Evolutionary conservation across 2,329 filamentous ascomycete species (phyloP).

Genomic region (Aspergillus sp.): DNA sequence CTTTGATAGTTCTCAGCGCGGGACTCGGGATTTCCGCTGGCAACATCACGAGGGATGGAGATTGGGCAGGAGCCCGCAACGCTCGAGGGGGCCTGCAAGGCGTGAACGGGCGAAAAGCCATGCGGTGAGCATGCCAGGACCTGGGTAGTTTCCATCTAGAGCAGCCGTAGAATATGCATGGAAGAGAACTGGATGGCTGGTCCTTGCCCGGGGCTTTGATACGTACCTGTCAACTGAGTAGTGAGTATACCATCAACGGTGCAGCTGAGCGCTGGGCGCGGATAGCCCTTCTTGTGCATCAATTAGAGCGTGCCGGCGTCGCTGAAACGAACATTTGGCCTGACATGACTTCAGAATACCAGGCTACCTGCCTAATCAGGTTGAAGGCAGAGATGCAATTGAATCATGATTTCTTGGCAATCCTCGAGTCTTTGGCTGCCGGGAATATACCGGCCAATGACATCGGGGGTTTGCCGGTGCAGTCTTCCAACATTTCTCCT

Average conservation of each 20-base stretch:
- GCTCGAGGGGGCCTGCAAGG: too few relatives aligned
- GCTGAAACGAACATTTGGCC: background rate
- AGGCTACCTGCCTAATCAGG: background rate
- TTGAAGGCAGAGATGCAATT: background rate
- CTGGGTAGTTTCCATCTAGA: constrained; percentile 20
- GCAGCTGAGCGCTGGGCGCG: too few relatives aligned
- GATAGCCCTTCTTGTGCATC: too few relatives aligned
- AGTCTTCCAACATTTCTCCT: background rate
- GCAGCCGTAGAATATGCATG: constrained; percentile 40
- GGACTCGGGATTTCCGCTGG: constrained; percentile 21
- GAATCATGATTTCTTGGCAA: constrained; percentile 11
- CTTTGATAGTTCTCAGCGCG: constrained; percentile 17
- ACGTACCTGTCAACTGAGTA: too few relatives aligned
- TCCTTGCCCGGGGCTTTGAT: too few relatives aligned
- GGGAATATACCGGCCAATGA: constrained; percentile 8
- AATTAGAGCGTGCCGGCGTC: too few relatives aligned
- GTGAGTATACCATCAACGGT: too few relatives aligned
- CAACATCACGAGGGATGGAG: constrained; percentile 15
- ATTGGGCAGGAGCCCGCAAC: constrained; percentile 9
- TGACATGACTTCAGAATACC: background rate
- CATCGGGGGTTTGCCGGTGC: too few relatives aligned
- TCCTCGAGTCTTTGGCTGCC: background rate
- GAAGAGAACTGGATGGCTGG: constrained; percentile 24
- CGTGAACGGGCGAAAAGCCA: constrained; percentile 14
- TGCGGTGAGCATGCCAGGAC: constrained; percentile 6